A percentile compares a stretch with the other conserved stretches of the same genome.
Conservation (phyloP, 2,329 filamentous ascomycete genomes). For the Trichoderma polysporum region DNA sequence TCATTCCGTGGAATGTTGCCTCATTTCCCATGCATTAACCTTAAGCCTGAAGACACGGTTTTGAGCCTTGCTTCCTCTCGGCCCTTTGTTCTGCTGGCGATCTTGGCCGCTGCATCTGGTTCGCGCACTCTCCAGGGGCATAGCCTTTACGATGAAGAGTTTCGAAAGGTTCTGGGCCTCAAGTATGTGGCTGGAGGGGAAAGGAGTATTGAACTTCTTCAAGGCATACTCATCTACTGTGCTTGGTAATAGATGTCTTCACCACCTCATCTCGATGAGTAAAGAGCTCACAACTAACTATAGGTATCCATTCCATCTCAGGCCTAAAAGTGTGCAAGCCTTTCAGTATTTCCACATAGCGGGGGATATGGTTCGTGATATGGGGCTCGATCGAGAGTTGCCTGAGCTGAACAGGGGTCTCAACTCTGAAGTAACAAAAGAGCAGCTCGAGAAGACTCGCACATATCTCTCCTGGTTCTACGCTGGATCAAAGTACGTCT, state of each 20-base stretch:
- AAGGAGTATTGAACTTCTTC: conserved; percentile 55
- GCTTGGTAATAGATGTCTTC: conserved; percentile 47
- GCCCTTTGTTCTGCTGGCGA: conserved; percentile 55
- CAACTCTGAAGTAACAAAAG: conserved; percentile 5
- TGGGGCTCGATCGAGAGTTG: conserved; percentile 47
- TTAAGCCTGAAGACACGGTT: conserved; percentile 44
- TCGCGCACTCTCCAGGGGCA: conserved; percentile 52
- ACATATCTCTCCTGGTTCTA: conserved; percentile 49
- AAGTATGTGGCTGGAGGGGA: conserved; percentile 59
- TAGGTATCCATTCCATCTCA: conserved; percentile 56
- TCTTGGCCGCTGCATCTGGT: conserved; percentile 51
- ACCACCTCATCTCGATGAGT: background rate
- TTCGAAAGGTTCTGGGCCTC: conserved; percentile 55
- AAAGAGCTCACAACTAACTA: background rate
- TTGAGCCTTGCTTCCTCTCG: conserved; percentile 43
- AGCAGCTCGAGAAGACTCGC: conserved; percentile 45
- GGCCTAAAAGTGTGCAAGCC: conserved; percentile 50
- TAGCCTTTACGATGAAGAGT: conserved; percentile 56
- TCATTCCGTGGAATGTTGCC: conserved; percentile 46
- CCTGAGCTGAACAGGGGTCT: background rate
- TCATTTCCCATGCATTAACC: conserved; percentile 46
- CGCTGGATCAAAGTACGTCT: conserved; percentile 32
- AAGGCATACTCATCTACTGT: conserved; percentile 58
- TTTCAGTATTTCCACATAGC: conserved; percentile 54
- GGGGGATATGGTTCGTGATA: conserved; percentile 49